Evolutionary conservation across 73 alveolate species (phyloP), one percentile per base, ranked within the genome.

Genomic region (Paramecium bursaria): DNA sequence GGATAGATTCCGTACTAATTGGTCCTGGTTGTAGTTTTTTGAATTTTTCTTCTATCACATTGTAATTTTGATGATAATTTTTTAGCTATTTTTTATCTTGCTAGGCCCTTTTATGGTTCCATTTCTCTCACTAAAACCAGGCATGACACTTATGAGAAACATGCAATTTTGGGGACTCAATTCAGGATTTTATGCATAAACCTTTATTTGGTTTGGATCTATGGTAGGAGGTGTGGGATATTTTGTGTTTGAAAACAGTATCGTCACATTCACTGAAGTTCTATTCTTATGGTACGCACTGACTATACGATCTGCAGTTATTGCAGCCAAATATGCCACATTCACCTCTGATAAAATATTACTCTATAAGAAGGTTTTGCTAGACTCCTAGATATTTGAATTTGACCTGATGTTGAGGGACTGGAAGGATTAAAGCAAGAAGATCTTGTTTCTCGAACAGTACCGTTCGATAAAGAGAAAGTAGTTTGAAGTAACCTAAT

Each of bases 321-420:
- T 67, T 6, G 55, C 60, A 3, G 82, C 82, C 9, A 67, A 67
- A 35, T 67, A 67, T 67, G 82, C 82, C 10, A 67, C 82, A 7
- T 67, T 67, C 14, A 42, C 44, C 11, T 21, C 9, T 19, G 44
- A 47, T 44, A 25, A 39, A 15, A 67, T 67, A 5, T 0, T 11
- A 2, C 10, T 67, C 0, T 67, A 67, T 25, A 67, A 67, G 26
- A 67, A 13, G 17, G 22, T 35, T 0, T 0, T 67, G 14, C 46
- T 67, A 17, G 60, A 53, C 15, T 35, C 17, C 0, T 53, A 67
- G 6, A 23, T 67, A 2, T 67, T 67, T 67, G 19, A 14, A 33
- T 67, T 67, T 67, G 82, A 67, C 27, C 35, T 67, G 13, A 67
- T 67, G 82, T 39, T 67, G 82, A 23, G 39, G 27, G 82, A 67